phyloP scores from a whole-genome alignment of 768 basidiomycete species.

The Ramaria sp. region DNA sequence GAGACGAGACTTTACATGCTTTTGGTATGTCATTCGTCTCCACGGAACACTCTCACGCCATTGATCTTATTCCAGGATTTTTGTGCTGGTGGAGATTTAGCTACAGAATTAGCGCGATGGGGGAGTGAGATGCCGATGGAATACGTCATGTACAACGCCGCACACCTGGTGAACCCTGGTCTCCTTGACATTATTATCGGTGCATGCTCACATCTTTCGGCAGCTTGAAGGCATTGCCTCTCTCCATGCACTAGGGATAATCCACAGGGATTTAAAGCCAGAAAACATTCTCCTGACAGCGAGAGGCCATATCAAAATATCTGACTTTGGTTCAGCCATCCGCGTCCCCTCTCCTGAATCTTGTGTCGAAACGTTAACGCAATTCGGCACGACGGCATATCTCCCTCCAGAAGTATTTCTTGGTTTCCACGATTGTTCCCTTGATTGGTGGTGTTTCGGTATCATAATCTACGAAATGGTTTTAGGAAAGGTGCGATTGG shows the following conservation, averaged over 20 bases:
- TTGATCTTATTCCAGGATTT: background rate
- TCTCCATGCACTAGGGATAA: conserved; percentile 77
- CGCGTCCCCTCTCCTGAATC: background rate
- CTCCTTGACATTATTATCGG: background rate
- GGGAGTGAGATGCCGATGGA: background rate
- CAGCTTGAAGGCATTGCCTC: background rate
- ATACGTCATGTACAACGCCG: background rate
- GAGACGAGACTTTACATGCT: background rate
- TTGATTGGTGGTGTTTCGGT: background rate
- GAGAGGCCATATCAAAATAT: conserved; percentile 79
- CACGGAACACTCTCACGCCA: background rate
- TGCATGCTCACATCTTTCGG: background rate
- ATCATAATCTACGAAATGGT: background rate
- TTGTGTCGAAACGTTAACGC: background rate
- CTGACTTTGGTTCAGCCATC: conserved; percentile 72
- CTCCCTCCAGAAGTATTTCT: background rate
- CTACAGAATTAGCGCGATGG: background rate
- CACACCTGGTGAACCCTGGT: background rate
- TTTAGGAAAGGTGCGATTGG: background rate
- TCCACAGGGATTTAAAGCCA: conserved; percentile 93
- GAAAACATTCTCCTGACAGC: conserved; percentile 90
- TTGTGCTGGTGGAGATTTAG: background rate
- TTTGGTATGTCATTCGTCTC: background rate
- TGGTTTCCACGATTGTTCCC: background rate
- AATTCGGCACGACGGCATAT: background rate